Conservation (phyloP, 169 alveolate genomes). For the Plasmodium gonderi region DNA sequence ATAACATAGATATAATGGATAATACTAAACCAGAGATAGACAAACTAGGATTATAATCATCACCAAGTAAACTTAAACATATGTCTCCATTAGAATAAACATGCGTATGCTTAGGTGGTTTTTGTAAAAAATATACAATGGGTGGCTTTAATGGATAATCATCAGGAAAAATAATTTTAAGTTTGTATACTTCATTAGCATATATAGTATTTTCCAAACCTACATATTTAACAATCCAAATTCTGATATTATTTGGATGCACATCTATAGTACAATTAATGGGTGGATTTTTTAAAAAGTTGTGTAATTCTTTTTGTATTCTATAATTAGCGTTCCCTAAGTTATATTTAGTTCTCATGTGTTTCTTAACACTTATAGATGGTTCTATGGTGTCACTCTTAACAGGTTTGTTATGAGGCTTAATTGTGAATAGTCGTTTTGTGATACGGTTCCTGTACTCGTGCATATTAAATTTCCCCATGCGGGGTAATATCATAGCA, state of each 20-base stretch:
- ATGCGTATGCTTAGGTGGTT: constrained; percentile 89
- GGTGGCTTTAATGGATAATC: constrained; percentile 91
- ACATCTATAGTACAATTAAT: constrained; percentile 85
- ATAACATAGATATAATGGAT: constrained; percentile 87
- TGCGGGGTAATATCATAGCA: background rate
- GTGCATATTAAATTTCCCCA: background rate
- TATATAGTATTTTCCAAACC: constrained; percentile 86
- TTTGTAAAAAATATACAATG: constrained; percentile 82
- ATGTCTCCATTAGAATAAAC: constrained; percentile 90
- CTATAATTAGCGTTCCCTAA: constrained; percentile 72
- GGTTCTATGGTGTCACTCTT: constrained; percentile 10
- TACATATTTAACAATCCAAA: constrained; percentile 85
- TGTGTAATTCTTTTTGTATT: constrained; percentile 70
- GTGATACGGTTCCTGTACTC: background rate
- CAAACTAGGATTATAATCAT: constrained; percentile 87
- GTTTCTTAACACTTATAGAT: constrained; percentile 31
- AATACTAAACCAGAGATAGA: constrained; percentile 85
- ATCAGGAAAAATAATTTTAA: constrained; percentile 85
- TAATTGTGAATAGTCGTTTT: constrained; percentile 21
- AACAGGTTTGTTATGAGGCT: constrained; percentile 8
- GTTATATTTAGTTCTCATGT: constrained; percentile 49
- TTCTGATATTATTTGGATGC: constrained; percentile 82
- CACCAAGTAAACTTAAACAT: constrained; percentile 86
- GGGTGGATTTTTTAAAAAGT: constrained; percentile 82
- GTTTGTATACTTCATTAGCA: constrained; percentile 84